Evolutionary conservation across 2,329 filamentous ascomycete species (phyloP).

Genomic region (Cadophora sp.): DNA sequence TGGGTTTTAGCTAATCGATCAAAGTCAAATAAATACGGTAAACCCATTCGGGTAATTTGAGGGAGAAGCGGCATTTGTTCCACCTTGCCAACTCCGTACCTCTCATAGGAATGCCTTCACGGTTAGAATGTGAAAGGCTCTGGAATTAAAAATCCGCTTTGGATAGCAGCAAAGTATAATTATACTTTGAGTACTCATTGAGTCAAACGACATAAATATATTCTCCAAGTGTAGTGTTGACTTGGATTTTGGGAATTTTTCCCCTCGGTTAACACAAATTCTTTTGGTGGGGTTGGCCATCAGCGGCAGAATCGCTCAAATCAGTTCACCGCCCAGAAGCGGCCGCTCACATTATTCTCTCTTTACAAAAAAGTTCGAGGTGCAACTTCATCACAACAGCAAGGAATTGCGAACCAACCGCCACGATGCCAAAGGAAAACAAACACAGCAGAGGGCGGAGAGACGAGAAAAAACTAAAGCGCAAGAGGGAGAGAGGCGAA

Average conservation of each 20-base stretch:
- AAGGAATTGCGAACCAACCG: neutral
- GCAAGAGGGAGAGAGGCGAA: conserved; percentile 54
- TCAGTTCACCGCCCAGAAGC: conserved; percentile 22
- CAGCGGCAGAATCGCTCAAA: conserved; percentile 20
- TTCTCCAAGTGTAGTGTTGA: too few relatives aligned
- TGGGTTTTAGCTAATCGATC: neutral
- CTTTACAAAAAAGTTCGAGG: conserved; percentile 21
- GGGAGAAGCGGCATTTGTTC: neutral
- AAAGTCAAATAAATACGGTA: neutral
- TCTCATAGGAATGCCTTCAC: neutral
- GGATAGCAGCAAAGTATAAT: too few relatives aligned
- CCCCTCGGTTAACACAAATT: neutral
- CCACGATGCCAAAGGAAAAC: conserved; percentile 63
- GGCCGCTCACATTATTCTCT: conserved; percentile 22
- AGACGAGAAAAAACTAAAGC: conserved; percentile 55
- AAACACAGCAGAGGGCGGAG: conserved; percentile 64
- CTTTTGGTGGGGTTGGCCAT: neutral
- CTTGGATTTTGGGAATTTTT: too few relatives aligned
- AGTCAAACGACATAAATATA: too few relatives aligned
- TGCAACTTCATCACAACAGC: neutral
- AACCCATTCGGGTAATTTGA: neutral
- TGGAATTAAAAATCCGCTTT: too few relatives aligned
- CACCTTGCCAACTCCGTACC: too few relatives aligned
- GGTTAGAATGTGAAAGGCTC: neutral
- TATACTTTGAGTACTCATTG: too few relatives aligned